These are phyloP conservation scores for Musa troglodytarum DNA, from an alignment of 176 grass and related monocot species.

Conservation along the genomic window DNA sequence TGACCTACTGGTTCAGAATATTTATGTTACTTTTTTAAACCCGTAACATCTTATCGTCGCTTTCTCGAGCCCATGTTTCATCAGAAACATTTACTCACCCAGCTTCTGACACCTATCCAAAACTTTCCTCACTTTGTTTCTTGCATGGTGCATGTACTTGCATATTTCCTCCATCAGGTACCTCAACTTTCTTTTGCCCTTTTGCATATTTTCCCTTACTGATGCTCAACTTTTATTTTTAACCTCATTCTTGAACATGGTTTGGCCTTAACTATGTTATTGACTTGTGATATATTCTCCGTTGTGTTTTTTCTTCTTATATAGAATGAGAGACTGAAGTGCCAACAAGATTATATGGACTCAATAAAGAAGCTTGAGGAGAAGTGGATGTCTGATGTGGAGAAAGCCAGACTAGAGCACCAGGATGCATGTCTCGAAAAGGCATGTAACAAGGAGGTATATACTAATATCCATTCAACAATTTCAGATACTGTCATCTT, in stretches of 20 bases:
- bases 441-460: slow-evolving; percentile 47
- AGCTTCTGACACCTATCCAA: too few species aligned
- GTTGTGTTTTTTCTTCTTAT: slow-evolving; percentile 9
- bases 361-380: slow-evolving; percentile 89
- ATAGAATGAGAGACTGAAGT: slow-evolving; percentile 81
- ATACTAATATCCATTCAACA: slow-evolving; percentile 8
- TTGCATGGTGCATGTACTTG: not conserved
- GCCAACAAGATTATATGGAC: slow-evolving; percentile 88
- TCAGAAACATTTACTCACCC: too few species aligned
- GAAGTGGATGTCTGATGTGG: slow-evolving; percentile 59
- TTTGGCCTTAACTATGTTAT: not conserved
- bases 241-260: not conserved
- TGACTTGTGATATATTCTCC: slow-evolving; percentile 2
- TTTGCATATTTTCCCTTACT: too few species aligned
- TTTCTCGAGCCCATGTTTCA: too few species aligned
- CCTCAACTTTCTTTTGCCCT: too few species aligned
- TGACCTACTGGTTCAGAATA: too few species aligned
- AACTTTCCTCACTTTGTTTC: too few species aligned
- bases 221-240: not conserved
- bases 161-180: not conserved
- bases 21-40: too few species aligned
- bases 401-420: slow-evolving; percentile 19
- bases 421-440: slow-evolving; percentile 7
- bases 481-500: not conserved
- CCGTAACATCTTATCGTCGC: too few species aligned